Conservation (phyloP, 1,139 yeast genomes). For the Kurtzmaniella quercitrusa region DNA sequence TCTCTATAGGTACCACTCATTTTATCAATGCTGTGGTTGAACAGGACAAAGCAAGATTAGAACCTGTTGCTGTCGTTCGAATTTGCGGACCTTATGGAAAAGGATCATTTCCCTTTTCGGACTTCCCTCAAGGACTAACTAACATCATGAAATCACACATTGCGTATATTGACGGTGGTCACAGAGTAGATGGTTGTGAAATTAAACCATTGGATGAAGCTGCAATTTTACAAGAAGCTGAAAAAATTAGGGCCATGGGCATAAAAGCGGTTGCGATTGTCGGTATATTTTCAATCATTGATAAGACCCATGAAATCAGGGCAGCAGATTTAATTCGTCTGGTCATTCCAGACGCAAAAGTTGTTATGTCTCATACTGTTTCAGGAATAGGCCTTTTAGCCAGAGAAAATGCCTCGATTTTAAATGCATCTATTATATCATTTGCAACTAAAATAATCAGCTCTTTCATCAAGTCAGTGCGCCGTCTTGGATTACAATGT, state of each 20-base stretch:
- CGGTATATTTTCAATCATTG: constrained; percentile 37
- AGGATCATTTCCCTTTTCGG: constrained; percentile 33
- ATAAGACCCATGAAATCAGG: constrained; percentile 26
- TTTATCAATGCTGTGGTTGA: constrained; percentile 44
- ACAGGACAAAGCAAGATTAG: constrained; percentile 31
- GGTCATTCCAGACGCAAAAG: constrained; percentile 25
- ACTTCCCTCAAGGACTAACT: constrained; percentile 34
- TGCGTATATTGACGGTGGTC: constrained; percentile 33
- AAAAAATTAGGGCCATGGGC: constrained; percentile 21
- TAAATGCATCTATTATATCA: constrained; percentile 36
- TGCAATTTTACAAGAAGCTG: constrained; percentile 24
- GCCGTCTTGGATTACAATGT: constrained; percentile 25
- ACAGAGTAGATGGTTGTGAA: constrained; percentile 33
- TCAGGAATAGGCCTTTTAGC: constrained; percentile 38
- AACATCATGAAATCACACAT: constrained; percentile 25
- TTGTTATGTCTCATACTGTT: constrained; percentile 32
- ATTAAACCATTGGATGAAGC: constrained; percentile 26
- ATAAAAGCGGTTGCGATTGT: constrained; percentile 29
- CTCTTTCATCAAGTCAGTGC: constrained; percentile 30
- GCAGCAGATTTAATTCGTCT: constrained; percentile 23
- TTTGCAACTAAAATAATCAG: constrained; percentile 33
- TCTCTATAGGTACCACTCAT: constrained; percentile 44
- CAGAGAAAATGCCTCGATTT: constrained; percentile 39
- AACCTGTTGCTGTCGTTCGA: constrained; percentile 37
- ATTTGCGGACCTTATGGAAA: constrained; percentile 34